phyloP scores from a whole-genome alignment of 352 stramenopile species.

The Phytopythium helicoides region DNA sequence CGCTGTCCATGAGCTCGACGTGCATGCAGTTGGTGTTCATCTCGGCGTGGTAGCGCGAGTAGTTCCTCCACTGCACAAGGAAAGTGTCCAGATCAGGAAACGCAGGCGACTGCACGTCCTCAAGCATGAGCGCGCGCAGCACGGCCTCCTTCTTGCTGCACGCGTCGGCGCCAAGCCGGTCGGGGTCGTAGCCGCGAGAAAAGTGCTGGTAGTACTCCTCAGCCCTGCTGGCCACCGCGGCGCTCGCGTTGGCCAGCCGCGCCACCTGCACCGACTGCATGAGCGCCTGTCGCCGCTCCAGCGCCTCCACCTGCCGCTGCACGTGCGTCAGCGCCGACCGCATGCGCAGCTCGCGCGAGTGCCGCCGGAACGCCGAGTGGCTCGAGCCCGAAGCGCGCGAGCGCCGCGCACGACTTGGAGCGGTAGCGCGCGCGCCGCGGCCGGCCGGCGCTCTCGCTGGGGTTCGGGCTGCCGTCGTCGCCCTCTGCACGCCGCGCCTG shows the following conservation, averaged over 20 bases:
- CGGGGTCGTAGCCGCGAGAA: conserved; percentile 38
- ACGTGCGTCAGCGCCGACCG: conserved; percentile 24
- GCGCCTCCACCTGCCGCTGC: conserved; percentile 34
- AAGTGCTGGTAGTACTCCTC: conserved; percentile 52
- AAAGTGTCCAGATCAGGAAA: conserved; percentile 54
- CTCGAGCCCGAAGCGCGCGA: conserved; percentile 27
- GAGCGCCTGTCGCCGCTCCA: conserved; percentile 44
- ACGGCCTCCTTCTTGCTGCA: conserved; percentile 25
- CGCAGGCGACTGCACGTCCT: conserved; percentile 47
- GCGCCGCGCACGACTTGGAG: conserved; percentile 44
- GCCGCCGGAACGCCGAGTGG: conserved; percentile 32
- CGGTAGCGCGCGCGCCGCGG: conserved; percentile 13
- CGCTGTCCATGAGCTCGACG: conserved; percentile 37
- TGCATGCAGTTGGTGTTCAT: conserved; percentile 25
- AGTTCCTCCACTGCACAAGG: conserved; percentile 55
- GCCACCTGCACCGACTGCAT: conserved; percentile 41
- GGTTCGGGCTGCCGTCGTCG: not conserved
- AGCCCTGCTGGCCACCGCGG: conserved; percentile 39
- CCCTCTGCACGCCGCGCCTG: not conserved
- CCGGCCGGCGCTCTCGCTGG: not conserved
- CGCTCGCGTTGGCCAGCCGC: conserved; percentile 36
- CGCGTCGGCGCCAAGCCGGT: conserved; percentile 7
- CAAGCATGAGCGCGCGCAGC: conserved; percentile 43
- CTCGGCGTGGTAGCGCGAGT: conserved; percentile 55
- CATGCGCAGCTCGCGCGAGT: conserved; percentile 25